Conservation (phyloP, 2,329 filamentous ascomycete genomes). For the Diaporthe citrichinensis region DNA sequence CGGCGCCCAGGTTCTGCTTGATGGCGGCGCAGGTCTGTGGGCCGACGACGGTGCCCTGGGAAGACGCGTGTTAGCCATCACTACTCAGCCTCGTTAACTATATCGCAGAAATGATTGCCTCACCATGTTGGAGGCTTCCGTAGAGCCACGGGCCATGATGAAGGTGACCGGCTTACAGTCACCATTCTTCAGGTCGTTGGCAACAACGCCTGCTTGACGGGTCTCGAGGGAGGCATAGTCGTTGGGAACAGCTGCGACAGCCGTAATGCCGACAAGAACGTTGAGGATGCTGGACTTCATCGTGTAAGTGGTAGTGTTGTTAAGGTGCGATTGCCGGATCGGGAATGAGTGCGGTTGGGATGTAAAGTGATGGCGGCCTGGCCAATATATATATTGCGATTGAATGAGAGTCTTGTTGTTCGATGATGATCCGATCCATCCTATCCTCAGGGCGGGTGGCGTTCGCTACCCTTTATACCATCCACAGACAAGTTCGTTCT, state of each 20-base stretch:
- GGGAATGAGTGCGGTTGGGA: neutral
- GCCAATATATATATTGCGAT: neutral
- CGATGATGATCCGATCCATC: constrained; percentile 10
- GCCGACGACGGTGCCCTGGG: constrained; percentile 50
- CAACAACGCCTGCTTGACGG: constrained; percentile 25
- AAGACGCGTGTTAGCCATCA: neutral
- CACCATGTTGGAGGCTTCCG: constrained; percentile 53
- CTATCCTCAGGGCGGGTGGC: constrained; percentile 12
- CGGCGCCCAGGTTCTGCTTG: constrained; percentile 46
- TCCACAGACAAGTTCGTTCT: constrained; percentile 3
- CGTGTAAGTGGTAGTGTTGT: neutral
- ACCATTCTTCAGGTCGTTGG: constrained; percentile 42
- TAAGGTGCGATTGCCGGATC: neutral
- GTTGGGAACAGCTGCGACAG: constrained; percentile 37
- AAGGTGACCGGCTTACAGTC: constrained; percentile 50
- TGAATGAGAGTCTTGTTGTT: neutral
- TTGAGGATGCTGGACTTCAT: constrained; percentile 39
- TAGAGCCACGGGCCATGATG: constrained; percentile 54
- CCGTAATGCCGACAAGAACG: constrained; percentile 33
- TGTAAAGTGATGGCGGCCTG: neutral
- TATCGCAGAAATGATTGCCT: too few species aligned
- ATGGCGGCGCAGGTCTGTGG: constrained; percentile 49
- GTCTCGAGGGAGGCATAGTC: constrained; percentile 33
- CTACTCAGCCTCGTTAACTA: neutral
- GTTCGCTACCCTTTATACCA: constrained; percentile 13